Percentiles rank a stretch among this genome's conserved stretches.
Conservation (phyloP, 306 rosid species). For the Cyamopsis tetragonoloba region DNA sequence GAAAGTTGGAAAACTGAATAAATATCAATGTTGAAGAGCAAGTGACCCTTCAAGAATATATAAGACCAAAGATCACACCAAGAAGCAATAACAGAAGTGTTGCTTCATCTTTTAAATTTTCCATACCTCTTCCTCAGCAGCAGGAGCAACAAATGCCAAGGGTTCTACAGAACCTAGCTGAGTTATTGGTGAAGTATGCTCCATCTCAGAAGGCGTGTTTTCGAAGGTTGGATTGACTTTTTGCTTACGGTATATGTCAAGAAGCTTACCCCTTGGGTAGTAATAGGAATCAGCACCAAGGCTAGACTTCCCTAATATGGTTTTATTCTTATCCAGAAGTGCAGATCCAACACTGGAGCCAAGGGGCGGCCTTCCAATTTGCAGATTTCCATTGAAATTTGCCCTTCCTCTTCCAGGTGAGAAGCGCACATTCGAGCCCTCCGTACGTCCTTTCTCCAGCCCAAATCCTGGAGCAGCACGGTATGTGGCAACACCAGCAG, state of each 20-base stretch:
- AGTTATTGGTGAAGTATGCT: conserved; percentile 36
- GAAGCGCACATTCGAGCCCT: conserved; percentile 48
- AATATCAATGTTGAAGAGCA: background rate
- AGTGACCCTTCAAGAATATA: background rate
- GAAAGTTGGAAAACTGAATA: conserved; percentile 10
- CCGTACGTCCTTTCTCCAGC: conserved; percentile 58
- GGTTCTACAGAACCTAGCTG: conserved; percentile 47
- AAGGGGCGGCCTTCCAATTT: conserved; percentile 46
- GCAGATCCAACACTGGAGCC: conserved; percentile 37
- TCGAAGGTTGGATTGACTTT: conserved; percentile 38
- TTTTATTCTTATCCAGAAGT: conserved; percentile 29
- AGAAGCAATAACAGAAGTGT: background rate
- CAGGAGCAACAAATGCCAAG: conserved; percentile 63
- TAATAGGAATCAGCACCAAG: conserved; percentile 31
- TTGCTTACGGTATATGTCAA: conserved; percentile 64
- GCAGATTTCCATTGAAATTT: conserved; percentile 32
- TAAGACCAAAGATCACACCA: background rate
- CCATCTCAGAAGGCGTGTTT: conserved; percentile 47
- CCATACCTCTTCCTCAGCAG: conserved; percentile 63
- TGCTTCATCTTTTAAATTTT: conserved; percentile 4
- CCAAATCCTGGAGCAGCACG: conserved; percentile 86
- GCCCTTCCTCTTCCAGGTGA: conserved; percentile 71
- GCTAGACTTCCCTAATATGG: conserved; percentile 45
- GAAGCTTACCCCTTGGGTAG: conserved; percentile 75
- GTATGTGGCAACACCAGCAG: conserved; percentile 53